phyloP scores from a whole-genome alignment of 2,329 filamentous ascomycete species.

The Plectosphaerella cucumerina region DNA sequence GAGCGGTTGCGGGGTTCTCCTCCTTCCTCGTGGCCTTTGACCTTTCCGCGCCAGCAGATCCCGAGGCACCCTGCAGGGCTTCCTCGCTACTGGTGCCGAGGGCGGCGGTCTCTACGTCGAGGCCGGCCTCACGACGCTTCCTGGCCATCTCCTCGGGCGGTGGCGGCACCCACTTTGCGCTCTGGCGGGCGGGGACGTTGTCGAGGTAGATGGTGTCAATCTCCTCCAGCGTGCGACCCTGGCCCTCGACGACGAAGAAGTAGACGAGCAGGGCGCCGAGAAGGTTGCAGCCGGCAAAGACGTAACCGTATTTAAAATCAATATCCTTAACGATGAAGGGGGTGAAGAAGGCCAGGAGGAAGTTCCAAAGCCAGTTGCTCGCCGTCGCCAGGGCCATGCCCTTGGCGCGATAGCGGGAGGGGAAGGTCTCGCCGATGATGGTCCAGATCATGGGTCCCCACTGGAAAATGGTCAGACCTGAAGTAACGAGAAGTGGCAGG shows the following conservation, averaged over 20 bases:
- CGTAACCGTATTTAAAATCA: conserved; percentile 69
- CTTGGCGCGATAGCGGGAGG: conserved; percentile 55
- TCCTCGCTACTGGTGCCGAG: background rate
- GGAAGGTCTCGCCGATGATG: conserved; percentile 62
- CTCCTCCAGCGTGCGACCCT: conserved; percentile 71
- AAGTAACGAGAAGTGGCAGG: background rate
- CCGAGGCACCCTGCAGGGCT: background rate
- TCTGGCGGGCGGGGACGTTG: conserved; percentile 59
- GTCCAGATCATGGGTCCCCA: conserved; percentile 65
- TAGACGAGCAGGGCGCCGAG: conserved; percentile 63
- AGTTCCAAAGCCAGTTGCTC: conserved; percentile 69
- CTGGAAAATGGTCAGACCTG: background rate
- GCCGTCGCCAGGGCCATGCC: conserved; percentile 58
- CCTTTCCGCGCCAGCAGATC: background rate
- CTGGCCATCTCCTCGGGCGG: conserved; percentile 37
- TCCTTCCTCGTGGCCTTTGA: background rate
- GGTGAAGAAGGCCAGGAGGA: conserved; percentile 73
- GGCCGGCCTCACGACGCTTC: conserved; percentile 36
- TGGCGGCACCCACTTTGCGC: conserved; percentile 46
- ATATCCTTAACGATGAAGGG: conserved; percentile 72
- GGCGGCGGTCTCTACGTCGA: conserved; percentile 25
- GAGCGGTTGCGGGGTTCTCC: background rate
- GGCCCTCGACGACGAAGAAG: conserved; percentile 73
- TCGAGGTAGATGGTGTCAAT: conserved; percentile 76
- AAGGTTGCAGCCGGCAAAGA: conserved; percentile 70